These are phyloP conservation scores for Paecilomyces niveus DNA, from an alignment of 2,329 filamentous ascomycete genomes.

Conservation along the genomic window DNA sequence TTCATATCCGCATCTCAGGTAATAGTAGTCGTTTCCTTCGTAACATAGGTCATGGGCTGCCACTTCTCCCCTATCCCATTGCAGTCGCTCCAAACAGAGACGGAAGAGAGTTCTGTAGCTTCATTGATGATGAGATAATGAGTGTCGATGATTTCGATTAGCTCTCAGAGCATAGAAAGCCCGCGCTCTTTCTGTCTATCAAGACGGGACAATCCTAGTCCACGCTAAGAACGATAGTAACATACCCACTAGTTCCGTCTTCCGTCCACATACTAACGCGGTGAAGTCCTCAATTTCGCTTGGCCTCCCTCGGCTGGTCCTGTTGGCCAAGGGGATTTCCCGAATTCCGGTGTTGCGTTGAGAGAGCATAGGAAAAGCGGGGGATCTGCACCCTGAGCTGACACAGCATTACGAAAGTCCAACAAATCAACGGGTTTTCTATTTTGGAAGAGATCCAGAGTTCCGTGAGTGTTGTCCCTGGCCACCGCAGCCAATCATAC, in stretches of 20 bases:
- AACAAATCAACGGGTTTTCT: neutral
- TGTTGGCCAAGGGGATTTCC: no score
- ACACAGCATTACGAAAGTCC: neutral
- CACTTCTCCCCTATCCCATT: neutral
- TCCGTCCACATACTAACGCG: neutral
- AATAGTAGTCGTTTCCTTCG: neutral
- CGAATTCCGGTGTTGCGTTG: no score
- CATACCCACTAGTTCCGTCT: neutral
- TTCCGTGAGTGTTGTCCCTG: neutral
- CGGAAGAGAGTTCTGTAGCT: neutral
- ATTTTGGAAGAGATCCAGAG: neutral
- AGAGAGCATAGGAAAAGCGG: neutral
- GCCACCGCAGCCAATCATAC: neutral
- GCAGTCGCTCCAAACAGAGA: neutral
- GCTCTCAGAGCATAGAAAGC: no score
- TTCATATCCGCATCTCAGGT: no score
- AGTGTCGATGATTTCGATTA: no score
- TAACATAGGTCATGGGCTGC: neutral
- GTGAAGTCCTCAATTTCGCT: neutral
- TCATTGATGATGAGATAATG: neutral
- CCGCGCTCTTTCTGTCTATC: no score
- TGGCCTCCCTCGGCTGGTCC: no score
- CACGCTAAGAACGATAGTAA: neutral
- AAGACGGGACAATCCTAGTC: no score
- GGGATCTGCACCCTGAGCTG: neutral